Base-by-base conservation (phyloP, 2,329 filamentous ascomycete genomes). In the Exophiala sp. region DNA sequence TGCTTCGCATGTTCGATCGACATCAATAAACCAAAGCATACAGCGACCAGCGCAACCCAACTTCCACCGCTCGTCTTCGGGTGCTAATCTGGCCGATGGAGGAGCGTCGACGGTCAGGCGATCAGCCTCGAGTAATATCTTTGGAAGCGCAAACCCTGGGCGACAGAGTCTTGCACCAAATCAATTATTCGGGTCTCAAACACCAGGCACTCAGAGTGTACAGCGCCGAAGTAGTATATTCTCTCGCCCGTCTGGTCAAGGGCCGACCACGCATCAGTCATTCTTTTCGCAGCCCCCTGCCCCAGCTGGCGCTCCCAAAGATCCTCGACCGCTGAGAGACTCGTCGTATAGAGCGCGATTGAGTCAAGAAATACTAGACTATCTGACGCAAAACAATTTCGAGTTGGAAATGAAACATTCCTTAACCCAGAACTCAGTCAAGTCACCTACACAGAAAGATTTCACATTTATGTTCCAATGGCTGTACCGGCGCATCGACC, bases 381-480 rank as follows among this genome's bases (percentile, higher is more conserved):
- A 95, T 68, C 80, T 99, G 67, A 86, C 89, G 0, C 86, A 91
- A 53, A 87, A 96, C 70, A 96, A 96, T 68, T 99, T 97, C 66
- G 94, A 99, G 72, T 85, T 96, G 80, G 91, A 97, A 64, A 96
- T 95, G 86, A 96, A 95, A 73, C 89, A 97, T 69, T 87, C 85
- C 1, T 77, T 99, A n/a, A 89, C 89, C 1, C 87, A 88, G 60
- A 96, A 96, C 65, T 88, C 90, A 5, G 85, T 96, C 68, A 92
- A 89, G 65, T 95, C 89, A 40, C 95, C 94, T 0, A 99, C 92
- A 1, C 92, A 97, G 65, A 99, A 99, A 68, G 94, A 99, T 69
- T 99, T 99, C 75, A 94, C 95, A 66, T 87, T 83, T 71, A 95
- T 99, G 80, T 99, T 99, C 67, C 91, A 97, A 66, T 99, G 92